phyloP scores from a whole-genome alignment of 345 rosid genomes.

The Arabis alpina region DNA sequence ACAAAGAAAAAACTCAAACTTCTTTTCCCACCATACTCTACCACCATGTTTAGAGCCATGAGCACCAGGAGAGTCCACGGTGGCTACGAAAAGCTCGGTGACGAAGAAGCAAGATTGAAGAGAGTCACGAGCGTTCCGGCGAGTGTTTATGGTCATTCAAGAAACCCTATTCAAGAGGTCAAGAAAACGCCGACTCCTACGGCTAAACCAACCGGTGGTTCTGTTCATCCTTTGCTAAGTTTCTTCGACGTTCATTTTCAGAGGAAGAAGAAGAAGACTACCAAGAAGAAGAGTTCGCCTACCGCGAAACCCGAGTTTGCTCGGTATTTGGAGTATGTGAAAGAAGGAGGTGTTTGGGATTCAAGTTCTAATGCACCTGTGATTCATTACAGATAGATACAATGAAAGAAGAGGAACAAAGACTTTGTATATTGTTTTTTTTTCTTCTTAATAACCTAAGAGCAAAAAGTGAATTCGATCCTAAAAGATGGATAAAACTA shows the following conservation, averaged over 20 bases:
- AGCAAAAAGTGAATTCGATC: constrained; percentile 14
- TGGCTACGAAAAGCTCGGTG: constrained; percentile 59
- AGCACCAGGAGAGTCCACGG: constrained; percentile 53
- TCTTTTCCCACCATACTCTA: background rate
- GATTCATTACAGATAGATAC: constrained; percentile 50
- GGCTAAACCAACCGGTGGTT: constrained; percentile 45
- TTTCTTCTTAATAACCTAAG: background rate
- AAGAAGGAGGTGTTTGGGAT: constrained; percentile 84
- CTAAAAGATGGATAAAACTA: constrained; percentile 9
- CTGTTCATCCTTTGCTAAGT: constrained; percentile 66
- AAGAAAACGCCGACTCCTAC: constrained; percentile 13
- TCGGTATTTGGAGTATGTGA: constrained; percentile 73
- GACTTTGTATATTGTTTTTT: constrained; percentile 21
- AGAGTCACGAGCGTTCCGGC: constrained; percentile 57
- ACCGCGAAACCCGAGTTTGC: constrained; percentile 74
- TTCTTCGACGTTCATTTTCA: constrained; percentile 48
- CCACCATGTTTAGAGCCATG: constrained; percentile 73
- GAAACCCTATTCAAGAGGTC: constrained; percentile 25
- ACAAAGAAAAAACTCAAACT: background rate
- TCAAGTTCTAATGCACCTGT: constrained; percentile 56
- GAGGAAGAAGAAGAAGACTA: constrained; percentile 37
- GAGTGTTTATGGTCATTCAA: constrained; percentile 38
- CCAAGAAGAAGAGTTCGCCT: constrained; percentile 52
- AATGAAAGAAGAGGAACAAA: background rate
- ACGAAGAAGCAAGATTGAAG: constrained; percentile 44